Evolutionary conservation across 2,329 filamentous ascomycete species (phyloP).

Genomic region (Fusarium ambrosium): DNA sequence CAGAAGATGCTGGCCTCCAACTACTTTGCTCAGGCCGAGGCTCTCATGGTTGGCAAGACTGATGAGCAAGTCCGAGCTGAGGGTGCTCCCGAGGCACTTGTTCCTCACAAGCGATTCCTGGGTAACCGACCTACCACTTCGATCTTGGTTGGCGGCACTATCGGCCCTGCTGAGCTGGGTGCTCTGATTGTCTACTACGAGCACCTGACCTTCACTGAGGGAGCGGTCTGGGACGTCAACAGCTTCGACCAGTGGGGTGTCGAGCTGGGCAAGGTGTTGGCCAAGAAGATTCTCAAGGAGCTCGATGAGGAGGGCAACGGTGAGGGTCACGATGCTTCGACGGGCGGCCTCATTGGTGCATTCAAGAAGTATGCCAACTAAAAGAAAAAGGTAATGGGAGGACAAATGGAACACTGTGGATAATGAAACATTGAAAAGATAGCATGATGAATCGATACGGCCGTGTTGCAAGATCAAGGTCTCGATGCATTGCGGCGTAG

Average conservation of each 20-base stretch:
- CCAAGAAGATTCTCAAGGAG: slow-evolving; percentile 91
- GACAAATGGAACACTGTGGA: slow-evolving; percentile 27
- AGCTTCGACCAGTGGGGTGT: slow-evolving; percentile 99
- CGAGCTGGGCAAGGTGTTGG: slow-evolving; percentile 94
- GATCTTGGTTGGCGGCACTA: slow-evolving; percentile 89
- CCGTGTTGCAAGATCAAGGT: not conserved
- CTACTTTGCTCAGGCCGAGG: slow-evolving; percentile 91
- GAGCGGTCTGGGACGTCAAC: slow-evolving; percentile 99
- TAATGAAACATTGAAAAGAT: slow-evolving; percentile 38
- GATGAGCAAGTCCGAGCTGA: slow-evolving; percentile 83
- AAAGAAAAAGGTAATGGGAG: slow-evolving; percentile 44
- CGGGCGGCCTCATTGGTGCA: slow-evolving; percentile 87
- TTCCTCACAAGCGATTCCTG: slow-evolving; percentile 99
- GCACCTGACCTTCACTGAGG: slow-evolving; percentile 97
- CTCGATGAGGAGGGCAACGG: slow-evolving; percentile 82
- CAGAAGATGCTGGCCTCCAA: slow-evolving; percentile 96
- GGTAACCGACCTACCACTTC: slow-evolving; percentile 97
- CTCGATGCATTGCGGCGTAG: not conserved
- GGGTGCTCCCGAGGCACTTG: slow-evolving; percentile 78
- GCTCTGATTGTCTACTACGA: slow-evolving; percentile 99
- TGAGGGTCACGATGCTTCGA: slow-evolving; percentile 85
- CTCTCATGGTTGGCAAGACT: slow-evolving; percentile 91
- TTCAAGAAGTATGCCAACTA: slow-evolving; percentile 83
- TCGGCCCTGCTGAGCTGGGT: slow-evolving; percentile 93
- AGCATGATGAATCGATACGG: slow-evolving; percentile 32